Evolutionary conservation across 805 yeast species (phyloP).

Genomic region (Spathaspora gorwiae): DNA sequence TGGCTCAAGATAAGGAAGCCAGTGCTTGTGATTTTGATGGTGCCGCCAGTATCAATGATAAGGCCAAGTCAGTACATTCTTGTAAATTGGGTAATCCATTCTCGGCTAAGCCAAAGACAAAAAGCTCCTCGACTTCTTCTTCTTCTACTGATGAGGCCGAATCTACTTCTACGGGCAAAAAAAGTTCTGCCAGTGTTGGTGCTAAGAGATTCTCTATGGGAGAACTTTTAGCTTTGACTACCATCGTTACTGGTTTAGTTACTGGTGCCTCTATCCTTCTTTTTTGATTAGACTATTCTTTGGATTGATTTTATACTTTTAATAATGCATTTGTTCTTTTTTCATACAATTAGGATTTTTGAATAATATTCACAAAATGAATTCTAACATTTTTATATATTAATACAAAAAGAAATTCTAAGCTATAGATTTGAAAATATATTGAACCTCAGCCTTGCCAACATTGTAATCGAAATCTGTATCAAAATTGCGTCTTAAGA

Average conservation of each 20-base stretch:
- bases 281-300: background rate
- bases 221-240: slow-evolving; percentile 29
- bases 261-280: slow-evolving; percentile 42
- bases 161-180: slow-evolving; percentile 21
- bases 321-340: no score
- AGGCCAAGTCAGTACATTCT: slow-evolving; percentile 25
- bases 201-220: slow-evolving; percentile 10
- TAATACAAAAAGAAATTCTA: no score
- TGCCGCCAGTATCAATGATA: slow-evolving; percentile 46
- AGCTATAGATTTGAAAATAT: slow-evolving; percentile 39
- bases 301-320: no score
- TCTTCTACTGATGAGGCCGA: slow-evolving; percentile 17
- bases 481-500: slow-evolving; percentile 51
- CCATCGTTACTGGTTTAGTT: slow-evolving; percentile 33
- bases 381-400: no score
- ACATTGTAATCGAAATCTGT: slow-evolving; percentile 49
- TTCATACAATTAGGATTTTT: no score
- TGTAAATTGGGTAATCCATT: slow-evolving; percentile 9
- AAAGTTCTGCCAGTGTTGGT: slow-evolving; percentile 1
- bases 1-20: slow-evolving; percentile 34
- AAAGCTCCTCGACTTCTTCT: slow-evolving; percentile 17
- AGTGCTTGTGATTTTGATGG: slow-evolving; percentile 70
- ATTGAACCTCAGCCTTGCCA: slow-evolving; percentile 51
- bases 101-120: background rate
- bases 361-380: no score